Base-by-base conservation (phyloP, 1,139 yeast genomes). In the Saccharomyces hybrid region DNA sequence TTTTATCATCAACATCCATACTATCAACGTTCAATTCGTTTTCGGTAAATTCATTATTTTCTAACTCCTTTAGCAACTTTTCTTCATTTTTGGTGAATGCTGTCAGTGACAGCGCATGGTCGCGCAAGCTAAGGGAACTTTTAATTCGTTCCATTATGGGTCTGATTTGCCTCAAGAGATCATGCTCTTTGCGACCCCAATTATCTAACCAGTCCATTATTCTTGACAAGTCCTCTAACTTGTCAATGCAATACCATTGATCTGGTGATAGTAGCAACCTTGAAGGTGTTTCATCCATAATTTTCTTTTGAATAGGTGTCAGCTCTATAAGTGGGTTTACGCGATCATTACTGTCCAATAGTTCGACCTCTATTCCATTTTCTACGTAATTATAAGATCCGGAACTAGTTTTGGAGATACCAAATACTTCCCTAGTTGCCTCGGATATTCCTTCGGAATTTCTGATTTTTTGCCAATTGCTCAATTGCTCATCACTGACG, bases 111-210 rank as follows among this genome's bases (percentile, higher is more conserved):
- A 75, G 53, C 80, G 71, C 8, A 82, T 82, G 57, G 75, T 80
- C 53, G 76, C 96, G 78, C 1, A 88, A 80, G 16, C 71, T 73
- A 66, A 88, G 80, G 63, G 90, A 80, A 11, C 76, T 73, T 23
- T 70, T 65, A 16, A 91, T 78, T 20, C 79, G 77, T 9, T 80
- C 84, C 59, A 80, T 78, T 6, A 83, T 76, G 4, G 72, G 71
- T 8, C 69, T 60, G 52, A 90, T 70, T 64, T 88, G 96, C 59
- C 84, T 84, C 42, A 80, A 72, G 49, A 93, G 75, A 46, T 73
- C 76, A 8, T 83, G 76, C 66, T 93, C 99, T 49, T 96, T 76
- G 52, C 73, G 74, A 3, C 98, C 98, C 77, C 84, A 80, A 6
- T 82, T 84, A 63, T 85, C 83, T 53, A 91, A 75, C 89, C 95